Conservation (phyloP, 2,329 filamentous ascomycete species). For the Nemania abortiva region DNA sequence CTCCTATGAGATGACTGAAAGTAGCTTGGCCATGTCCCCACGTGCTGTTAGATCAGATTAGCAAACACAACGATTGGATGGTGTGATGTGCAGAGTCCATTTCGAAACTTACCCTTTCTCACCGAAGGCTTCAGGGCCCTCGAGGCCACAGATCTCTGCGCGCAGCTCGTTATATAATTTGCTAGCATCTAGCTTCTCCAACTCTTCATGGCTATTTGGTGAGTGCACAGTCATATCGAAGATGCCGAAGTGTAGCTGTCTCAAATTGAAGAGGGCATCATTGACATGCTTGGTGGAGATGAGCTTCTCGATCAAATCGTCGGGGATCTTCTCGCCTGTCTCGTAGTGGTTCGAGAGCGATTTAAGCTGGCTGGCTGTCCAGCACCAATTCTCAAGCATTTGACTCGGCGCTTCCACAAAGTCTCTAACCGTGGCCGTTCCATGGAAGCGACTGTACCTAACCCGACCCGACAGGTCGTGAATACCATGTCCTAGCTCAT, state of each 20-base stretch:
- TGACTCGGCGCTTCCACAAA: conserved; percentile 79
- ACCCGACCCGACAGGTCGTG: conserved; percentile 75
- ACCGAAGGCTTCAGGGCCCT: conserved; percentile 77
- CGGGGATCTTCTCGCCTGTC: conserved; percentile 76
- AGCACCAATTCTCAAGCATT: conserved; percentile 83
- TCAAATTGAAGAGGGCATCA: conserved; percentile 80
- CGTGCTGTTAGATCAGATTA: conserved; percentile 56
- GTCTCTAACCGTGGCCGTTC: conserved; percentile 73
- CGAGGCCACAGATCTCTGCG: conserved; percentile 76
- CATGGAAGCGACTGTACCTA: conserved; percentile 74
- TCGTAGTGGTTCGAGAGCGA: conserved; percentile 80
- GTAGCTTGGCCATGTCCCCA: conserved; percentile 85
- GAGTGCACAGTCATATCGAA: conserved; percentile 88
- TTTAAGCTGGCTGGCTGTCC: conserved; percentile 73
- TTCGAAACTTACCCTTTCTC: conserved; percentile 61
- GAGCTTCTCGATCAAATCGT: conserved; percentile 79
- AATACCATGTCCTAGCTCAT: conserved; percentile 79
- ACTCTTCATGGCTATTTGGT: conserved; percentile 74
- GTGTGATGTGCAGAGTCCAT: neutral
- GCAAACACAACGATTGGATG: conserved; percentile 38
- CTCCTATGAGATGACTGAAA: conserved; percentile 85
- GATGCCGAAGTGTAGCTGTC: conserved; percentile 83
- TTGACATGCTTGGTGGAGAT: conserved; percentile 85
- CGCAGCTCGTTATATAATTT: conserved; percentile 79
- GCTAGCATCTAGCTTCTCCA: conserved; percentile 73